Base-by-base conservation (phyloP, 1,284 basidiomycete species). In the Apiotrichum siamense region DNA sequence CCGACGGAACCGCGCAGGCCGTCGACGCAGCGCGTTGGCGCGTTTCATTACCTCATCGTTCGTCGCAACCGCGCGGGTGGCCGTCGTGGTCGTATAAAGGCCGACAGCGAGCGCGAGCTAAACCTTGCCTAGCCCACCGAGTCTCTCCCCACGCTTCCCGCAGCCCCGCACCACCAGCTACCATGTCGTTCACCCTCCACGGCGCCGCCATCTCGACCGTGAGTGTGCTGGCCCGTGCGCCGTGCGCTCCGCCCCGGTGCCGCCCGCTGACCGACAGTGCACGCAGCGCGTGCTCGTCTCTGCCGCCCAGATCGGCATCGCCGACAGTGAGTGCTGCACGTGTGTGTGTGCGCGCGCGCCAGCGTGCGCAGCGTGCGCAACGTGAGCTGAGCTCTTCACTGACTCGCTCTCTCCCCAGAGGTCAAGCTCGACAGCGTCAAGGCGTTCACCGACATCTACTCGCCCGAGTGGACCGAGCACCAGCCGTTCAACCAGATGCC, bases 401-500 rank as follows among this genome's bases (percentile, higher is more conserved):
- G 17, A 29, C 40, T 17, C 1, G 3, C 23, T n/a, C n/a, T n/a
- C n/a, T n/a, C 12, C 25, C 32, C 36, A 60, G 63, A 65, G 40
- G 54, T 68, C 57, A 60, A 61, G 32, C 46, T 69, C 51, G 47
- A 58, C 17, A n/a, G 31, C 37, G 25, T 49, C 48, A 51, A 56
- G 4, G 57, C 55, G 1, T 63, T 60, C 44, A 31, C 39, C 67
- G 77, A 78, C 58, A 78, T 83, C 50, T 83, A 82, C 64, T 15
- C 63, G 0, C 59, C 77, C 1, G 75, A 65, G n/a, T 79, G 69
- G 72, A 17, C 77, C 21, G 65, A 63, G 25, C 65, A 75, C 23
- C 83, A 85, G 56, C 83, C 84, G 0, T 86, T 85, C 59, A 83
- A 82, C 18, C 81, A 82, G 65, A 67, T 85, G 54, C 84, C 83